phyloP scores from a whole-genome alignment of 2,329 filamentous ascomycete species.

The Clarireedia hainanense region DNA sequence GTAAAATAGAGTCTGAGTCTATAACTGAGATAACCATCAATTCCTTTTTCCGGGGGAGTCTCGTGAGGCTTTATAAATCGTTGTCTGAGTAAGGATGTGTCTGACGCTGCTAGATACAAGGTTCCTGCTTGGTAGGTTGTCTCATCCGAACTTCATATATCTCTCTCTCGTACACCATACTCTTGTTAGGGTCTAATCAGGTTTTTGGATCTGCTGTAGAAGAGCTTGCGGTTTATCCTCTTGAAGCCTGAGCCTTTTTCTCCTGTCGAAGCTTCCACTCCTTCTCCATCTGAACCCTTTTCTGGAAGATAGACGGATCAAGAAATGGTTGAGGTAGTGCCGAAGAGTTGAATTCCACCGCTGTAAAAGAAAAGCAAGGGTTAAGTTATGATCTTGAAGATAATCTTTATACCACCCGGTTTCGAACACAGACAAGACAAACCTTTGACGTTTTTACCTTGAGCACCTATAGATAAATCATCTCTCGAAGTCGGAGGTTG shows the following conservation, averaged over 20 bases:
- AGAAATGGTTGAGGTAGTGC: conserved; percentile 23
- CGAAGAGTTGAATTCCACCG: conserved; percentile 18
- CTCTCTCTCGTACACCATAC: no score
- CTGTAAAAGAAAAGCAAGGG: conserved; percentile 9
- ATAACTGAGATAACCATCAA: no score
- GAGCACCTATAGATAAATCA: conserved; percentile 11
- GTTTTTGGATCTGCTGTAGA: neutral
- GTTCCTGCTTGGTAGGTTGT: neutral
- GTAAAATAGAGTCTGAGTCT: no score
- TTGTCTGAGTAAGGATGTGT: no score
- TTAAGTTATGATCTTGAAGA: neutral
- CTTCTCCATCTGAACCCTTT: conserved; percentile 13
- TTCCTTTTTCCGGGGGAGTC: no score
- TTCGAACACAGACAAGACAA: neutral
- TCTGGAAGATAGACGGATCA: conserved; percentile 20
- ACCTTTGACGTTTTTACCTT: neutral
- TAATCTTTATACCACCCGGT: neutral
- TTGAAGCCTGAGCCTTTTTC: conserved; percentile 6
- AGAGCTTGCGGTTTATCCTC: neutral
- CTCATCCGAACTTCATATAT: neutral
- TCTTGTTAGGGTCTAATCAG: no score
- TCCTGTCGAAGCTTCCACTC: conserved; percentile 15
- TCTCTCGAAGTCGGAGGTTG: conserved; percentile 17
- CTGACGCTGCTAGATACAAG: neutral
- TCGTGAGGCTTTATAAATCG: no score